Percentiles rank a stretch among this genome's conserved stretches.
Evolutionary conservation across 1,284 basidiomycete genomes (phyloP).

Genomic region (Papiliotrema nemorosa): DNA sequence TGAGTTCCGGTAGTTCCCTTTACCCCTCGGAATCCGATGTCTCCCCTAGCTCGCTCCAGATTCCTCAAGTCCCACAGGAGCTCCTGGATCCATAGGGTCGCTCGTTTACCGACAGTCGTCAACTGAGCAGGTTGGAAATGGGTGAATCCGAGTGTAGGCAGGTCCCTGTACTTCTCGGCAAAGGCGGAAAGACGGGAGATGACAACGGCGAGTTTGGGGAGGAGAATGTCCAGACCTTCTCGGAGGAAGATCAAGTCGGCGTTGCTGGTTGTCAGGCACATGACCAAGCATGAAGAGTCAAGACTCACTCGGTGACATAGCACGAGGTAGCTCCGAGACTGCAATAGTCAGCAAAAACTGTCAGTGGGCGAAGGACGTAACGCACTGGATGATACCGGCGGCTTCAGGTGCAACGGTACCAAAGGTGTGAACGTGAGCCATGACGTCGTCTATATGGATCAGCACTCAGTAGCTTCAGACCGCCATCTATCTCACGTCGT

Average conservation of each 20-base stretch:
- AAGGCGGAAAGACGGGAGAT: constrained; percentile 84
- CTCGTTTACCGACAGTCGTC: constrained; percentile 98
- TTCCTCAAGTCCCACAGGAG: constrained; percentile 96
- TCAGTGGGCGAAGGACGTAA: constrained; percentile 12
- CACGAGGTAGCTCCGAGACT: constrained; percentile 96
- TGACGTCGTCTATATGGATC: constrained; percentile 71
- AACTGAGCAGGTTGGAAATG: constrained; percentile 99
- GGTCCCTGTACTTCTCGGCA: constrained; percentile 65
- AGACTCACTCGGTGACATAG: constrained; percentile 89
- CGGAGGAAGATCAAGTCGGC: constrained; percentile 97
- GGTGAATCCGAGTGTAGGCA: constrained; percentile 93
- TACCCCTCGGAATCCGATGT: constrained; percentile 95
- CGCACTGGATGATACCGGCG: constrained; percentile 93
- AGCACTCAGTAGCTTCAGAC: not conserved
- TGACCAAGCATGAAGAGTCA: not conserved
- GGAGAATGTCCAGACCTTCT: constrained; percentile 75
- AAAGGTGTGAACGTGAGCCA: constrained; percentile 99
- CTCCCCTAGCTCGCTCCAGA: constrained; percentile 82
- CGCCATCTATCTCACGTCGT: constrained; percentile 58
- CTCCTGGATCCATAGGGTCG: constrained; percentile 97
- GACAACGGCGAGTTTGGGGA: constrained; percentile 81
- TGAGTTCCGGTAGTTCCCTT: constrained; percentile 99
- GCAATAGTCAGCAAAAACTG: not conserved
- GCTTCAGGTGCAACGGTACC: constrained; percentile 90
- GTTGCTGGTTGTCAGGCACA: constrained; percentile 58